Base-by-base conservation (phyloP, 192 early-diverging fungal species). In the Haplosporangium gracile region DNA sequence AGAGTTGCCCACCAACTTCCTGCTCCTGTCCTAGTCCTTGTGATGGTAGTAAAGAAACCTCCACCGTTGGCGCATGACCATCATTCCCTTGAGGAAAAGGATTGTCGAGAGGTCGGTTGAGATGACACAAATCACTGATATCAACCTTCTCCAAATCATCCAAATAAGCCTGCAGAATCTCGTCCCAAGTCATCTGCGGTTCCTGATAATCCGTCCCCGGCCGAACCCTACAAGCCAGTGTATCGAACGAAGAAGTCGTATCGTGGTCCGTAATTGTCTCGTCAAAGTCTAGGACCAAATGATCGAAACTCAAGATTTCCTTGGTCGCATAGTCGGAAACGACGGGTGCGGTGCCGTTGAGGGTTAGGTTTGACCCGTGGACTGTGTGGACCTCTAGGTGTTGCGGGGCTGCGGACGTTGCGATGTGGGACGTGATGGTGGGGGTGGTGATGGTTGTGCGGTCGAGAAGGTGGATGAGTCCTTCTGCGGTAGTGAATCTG, bases 241-340 rank as follows among this genome's bases (percentile, higher is more conserved):
- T 79, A n/a, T 86, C 84, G 26, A 86, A 86, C 24, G 84, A 86
- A 0, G 84, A 86, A 16, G 84, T 86, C n/a, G 84, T 86, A 53
- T 86, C 84, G 26, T 86, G 84, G 47, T 77, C 72, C 3, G 84
- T 86, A 24, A 86, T 86, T 40, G 84, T 86, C 65, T 86, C 84
- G 76, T 86, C 84, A 79, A 86, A 86, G 69, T 86, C 84, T 7
- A 75, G 75, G 34, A 86, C 79, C 5, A 86, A 36, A 69, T 86
- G 84, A 72, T 86, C 71, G 69, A 86, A 86, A 55, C 10, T n/a
- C 18, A 47, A 22, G 36, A 86, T 49, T 22, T n/a, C 11, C 39
- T 68, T 71, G 13, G 71, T 70, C 5, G 80, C 34, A 15, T 38
- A 47, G n/a, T 11, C 22, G 29, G 70, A 68, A 2, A 78, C 69